Base-by-base conservation (phyloP, 805 yeast species). In the Saturnispora sekii region DNA sequence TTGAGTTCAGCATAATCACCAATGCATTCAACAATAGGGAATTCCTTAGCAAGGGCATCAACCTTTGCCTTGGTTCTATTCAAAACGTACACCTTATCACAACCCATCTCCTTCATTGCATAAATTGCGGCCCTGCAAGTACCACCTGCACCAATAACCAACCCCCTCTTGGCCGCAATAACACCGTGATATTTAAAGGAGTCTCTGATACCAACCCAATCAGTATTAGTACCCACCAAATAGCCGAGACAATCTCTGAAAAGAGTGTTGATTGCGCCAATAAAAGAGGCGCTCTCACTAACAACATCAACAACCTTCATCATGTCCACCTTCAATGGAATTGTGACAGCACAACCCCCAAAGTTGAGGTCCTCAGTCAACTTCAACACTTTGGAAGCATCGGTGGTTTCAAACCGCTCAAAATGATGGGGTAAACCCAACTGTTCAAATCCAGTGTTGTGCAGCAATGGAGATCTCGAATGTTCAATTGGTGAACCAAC, bases 91-190 rank as follows among this genome's bases (percentile, higher is more conserved):
- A 90, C 84, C 53, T 70, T 77, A 17, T 66, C 54, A 62, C 94
- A 86, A 2, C 96, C 96, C 68, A 90, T 66, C 49, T 76, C 58
- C 58, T 78, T 75, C 52, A 93, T 70, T 1, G 98, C 97, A 61
- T 76, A 88, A 12, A 85, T 77, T 0, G 97, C 97, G 35, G 98
- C 96, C 57, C 96, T 75, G 1, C 96, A 81, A 21, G 99, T 89
- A 37, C 99, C 99, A 35, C 99, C 99, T 16, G 96, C 96, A 42
- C 99, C 99, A 51, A 93, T 70, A 38, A 93, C 83, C 48, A 89
- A 66, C 30, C 96, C 97, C 15, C 34, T 43, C 10, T 39, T 32
- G 14, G 40, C 44, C 46, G 73, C 66, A 35, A 80, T 76, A 35
- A 78, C 79, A 34, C 95, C 95, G 47, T 72, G 70, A 48, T 72